Conservation (phyloP, 2,329 filamentous ascomycete species). For the Penicillium sp. region DNA sequence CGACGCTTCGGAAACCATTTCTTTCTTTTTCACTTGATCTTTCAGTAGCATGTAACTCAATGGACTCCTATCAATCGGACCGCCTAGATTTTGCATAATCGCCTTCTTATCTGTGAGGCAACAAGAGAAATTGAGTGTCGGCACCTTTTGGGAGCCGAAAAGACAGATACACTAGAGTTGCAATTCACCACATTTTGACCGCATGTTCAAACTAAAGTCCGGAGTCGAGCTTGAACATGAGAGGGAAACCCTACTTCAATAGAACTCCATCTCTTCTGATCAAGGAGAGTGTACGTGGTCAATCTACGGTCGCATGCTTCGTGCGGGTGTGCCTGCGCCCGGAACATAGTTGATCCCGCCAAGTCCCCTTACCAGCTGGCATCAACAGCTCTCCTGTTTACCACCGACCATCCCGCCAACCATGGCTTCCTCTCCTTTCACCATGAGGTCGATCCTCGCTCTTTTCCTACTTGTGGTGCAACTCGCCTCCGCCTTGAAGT, state of each 20-base stretch:
- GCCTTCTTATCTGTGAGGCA: no score
- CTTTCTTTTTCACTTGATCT: neutral
- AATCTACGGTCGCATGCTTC: neutral
- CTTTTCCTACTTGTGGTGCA: constrained; percentile 40
- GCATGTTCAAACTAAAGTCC: no score
- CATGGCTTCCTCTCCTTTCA: constrained; percentile 36
- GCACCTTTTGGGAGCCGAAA: no score
- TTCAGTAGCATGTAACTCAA: neutral
- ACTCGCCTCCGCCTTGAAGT: constrained; percentile 73
- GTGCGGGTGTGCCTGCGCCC: constrained; percentile 8
- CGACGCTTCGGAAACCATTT: constrained; percentile 14
- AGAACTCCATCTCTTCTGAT: neutral
- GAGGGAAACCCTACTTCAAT: no score
- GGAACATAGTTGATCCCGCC: constrained; percentile 36
- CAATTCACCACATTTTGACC: no score
- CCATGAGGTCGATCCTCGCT: constrained; percentile 34
- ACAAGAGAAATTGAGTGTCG: no score
- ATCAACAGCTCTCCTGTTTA: constrained; percentile 35
- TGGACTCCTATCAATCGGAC: no score
- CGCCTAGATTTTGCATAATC: no score
- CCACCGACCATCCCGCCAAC: constrained; percentile 28
- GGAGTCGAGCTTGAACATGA: no score
- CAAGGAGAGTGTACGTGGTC: neutral
- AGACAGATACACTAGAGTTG: no score
- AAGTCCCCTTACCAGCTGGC: constrained; percentile 38